phyloP scores from a whole-genome alignment of 164 flowering plant species.

The Tinospora cordifolia region DNA sequence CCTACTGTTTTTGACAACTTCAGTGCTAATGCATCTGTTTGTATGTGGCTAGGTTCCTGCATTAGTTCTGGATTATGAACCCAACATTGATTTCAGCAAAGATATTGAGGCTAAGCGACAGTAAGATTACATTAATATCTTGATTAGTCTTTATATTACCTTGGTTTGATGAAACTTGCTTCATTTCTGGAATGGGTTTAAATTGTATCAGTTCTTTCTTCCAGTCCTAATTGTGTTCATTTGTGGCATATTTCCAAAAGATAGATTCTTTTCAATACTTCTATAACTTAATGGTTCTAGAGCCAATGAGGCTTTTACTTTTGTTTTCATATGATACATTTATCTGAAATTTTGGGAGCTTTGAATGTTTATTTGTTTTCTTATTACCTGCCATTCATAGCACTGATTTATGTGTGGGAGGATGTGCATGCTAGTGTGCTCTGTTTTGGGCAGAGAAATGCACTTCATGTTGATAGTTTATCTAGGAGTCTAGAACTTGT shows the following conservation, averaged over 20 bases:
- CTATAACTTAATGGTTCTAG: not conserved
- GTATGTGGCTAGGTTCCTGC: slow-evolving; percentile 72
- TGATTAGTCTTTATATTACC: not conserved
- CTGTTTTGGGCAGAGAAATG: not conserved
- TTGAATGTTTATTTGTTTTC: not conserved
- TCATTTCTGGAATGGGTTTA: not conserved
- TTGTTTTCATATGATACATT: not conserved
- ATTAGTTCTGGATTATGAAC: slow-evolving; percentile 90
- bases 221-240: not conserved
- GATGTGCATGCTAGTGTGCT: not conserved
- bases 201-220: not conserved
- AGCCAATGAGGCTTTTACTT: not conserved
- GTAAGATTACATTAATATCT: slow-evolving; percentile 37
- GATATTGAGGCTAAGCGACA: too few species aligned
- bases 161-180: not conserved
- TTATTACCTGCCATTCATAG: not conserved
- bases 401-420: not conserved
- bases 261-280: too few species aligned
- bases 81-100: slow-evolving; percentile 88
- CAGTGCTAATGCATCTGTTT: too few species aligned
- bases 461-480: not conserved
- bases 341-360: not conserved
- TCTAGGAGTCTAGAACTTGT: not conserved
- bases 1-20: too few species aligned
- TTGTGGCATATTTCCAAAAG: not conserved